phyloP scores from a whole-genome alignment of 805 yeast species.

The Jamesozyma jinghongensis region DNA sequence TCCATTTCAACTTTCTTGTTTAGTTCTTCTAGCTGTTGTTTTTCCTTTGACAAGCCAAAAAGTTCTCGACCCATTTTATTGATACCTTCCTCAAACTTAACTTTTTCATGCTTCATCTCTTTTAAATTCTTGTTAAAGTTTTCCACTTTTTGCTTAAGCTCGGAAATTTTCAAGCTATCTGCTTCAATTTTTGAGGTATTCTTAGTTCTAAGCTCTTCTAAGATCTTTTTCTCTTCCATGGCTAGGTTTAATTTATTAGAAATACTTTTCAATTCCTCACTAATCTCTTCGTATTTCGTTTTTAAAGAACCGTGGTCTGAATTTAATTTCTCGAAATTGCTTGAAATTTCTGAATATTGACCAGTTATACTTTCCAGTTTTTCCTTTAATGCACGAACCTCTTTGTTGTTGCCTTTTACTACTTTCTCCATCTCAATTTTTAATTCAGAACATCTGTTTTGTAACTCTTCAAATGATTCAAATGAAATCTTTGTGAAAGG shows the following conservation, averaged over 20 bases:
- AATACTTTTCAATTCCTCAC: conserved; percentile 4
- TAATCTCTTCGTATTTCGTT: conserved; percentile 7
- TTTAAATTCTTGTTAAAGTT: conserved; percentile 22
- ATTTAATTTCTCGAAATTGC: conserved; percentile 1
- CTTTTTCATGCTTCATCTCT: conserved; percentile 33
- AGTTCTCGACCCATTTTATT: conserved; percentile 85
- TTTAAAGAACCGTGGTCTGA: conserved; percentile 7
- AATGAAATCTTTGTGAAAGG: conserved; percentile 60
- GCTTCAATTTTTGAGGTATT: conserved; percentile 32
- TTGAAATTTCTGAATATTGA: conserved; percentile 11
- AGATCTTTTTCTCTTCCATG: conserved; percentile 15
- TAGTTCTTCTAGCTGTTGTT: conserved; percentile 40
- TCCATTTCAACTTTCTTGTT: conserved; percentile 39
- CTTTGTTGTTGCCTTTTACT: conserved; percentile 23
- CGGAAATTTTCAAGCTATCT: conserved; percentile 9
- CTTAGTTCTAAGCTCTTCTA: conserved; percentile 25
- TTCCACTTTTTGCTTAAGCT: conserved; percentile 15
- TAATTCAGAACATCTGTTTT: conserved; percentile 29
- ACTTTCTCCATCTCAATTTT: conserved; percentile 24
- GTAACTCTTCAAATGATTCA: conserved; percentile 38
- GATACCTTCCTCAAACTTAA: conserved; percentile 74
- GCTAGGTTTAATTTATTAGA: conserved; percentile 12
- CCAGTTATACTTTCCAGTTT: conserved; percentile 9
- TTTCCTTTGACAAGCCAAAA: conserved; percentile 52
- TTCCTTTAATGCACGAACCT: conserved; percentile 16